These are phyloP conservation scores for Plasmodium gaboni DNA, from an alignment of 169 alveolate genomes.

Conservation along the genomic window DNA sequence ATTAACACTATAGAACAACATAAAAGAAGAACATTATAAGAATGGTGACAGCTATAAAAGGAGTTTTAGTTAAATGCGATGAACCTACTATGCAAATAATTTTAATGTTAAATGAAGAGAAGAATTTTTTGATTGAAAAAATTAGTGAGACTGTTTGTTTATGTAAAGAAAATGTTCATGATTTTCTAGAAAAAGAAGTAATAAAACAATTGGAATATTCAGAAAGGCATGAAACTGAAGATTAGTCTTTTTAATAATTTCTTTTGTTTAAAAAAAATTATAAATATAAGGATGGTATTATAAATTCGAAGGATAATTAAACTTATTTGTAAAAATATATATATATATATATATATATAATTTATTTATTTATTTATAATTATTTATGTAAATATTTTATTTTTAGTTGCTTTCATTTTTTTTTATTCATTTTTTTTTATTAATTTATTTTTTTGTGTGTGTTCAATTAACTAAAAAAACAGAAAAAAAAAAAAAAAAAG, in stretches of 20 bases:
- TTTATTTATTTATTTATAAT: too few species aligned
- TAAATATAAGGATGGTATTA: too few species aligned
- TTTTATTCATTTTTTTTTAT: neutral
- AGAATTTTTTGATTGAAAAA: conserved; percentile 85
- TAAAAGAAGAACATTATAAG: conserved; percentile 7
- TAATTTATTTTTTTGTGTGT: neutral
- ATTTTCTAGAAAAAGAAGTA: conserved; percentile 78
- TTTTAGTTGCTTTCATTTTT: too few species aligned
- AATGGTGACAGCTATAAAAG: conserved; percentile 77
- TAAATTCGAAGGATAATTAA: too few species aligned
- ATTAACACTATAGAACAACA: too few species aligned
- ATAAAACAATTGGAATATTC: conserved; percentile 67
- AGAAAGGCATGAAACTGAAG: conserved; percentile 73
- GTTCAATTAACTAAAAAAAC: neutral
- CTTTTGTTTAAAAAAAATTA: too few species aligned
- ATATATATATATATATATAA: too few species aligned
- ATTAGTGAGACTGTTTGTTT: conserved; percentile 86
- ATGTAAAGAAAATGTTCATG: conserved; percentile 83
- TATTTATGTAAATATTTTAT: too few species aligned
- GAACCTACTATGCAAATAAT: conserved; percentile 88
- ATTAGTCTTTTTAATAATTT: neutral
- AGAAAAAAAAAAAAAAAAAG: conserved; percentile 6
- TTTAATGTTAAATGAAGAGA: conserved; percentile 82
- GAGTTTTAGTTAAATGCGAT: conserved; percentile 79
- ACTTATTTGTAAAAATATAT: too few species aligned